Base-by-base conservation (phyloP, 2,329 filamentous ascomycete species). In the Cladosporium velox region DNA sequence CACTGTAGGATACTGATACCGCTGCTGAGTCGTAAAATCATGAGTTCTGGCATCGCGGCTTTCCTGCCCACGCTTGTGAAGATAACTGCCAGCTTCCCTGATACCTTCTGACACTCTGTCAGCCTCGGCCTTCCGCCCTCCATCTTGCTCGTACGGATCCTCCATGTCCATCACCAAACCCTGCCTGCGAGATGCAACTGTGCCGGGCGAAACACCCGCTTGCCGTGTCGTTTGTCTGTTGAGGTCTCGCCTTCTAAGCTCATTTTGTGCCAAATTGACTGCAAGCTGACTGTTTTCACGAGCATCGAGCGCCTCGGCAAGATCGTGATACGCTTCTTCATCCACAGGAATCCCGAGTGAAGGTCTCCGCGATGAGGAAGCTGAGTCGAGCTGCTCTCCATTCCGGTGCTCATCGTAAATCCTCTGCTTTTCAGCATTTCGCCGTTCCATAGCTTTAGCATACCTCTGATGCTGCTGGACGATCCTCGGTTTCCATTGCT, bases 401-500 rank as follows among this genome's bases (percentile, higher is more conserved):
- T 64, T 35, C 32, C 70, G 67, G 49, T 69, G 70, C 51, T 70
- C 66, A 11, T 71, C 63, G 44, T 71, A 63, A 15, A 68, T 63
- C 65, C 67, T 67, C 61, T 74, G 68, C 59, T 71, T 68, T 65
- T 76, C 72, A 11, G 72, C 71, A 58, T 74, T 72, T 32, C 75
- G 68, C 54, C 80, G 79, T 62, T 82, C 79, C 68, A 81, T 73
- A 21, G 84, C 80, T 65, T 86, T 84, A 66, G 84, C 77, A 85
- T 91, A 94, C 64, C 85, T 84, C n/a, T 89, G 84, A 74, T 91
- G 88, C 15, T 89, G 85, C 68, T 84, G 85, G 55, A 90, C 87
- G 64, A 99, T 90, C 21, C 89, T 85, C 0, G 92, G 92, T 73
- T 93, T 95, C 65, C 97, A 83, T 10, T 84, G 79, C 77, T 97